Evolutionary conservation across 192 early-diverging fungal species (phyloP).

Genomic region (Coemansia sp.): DNA sequence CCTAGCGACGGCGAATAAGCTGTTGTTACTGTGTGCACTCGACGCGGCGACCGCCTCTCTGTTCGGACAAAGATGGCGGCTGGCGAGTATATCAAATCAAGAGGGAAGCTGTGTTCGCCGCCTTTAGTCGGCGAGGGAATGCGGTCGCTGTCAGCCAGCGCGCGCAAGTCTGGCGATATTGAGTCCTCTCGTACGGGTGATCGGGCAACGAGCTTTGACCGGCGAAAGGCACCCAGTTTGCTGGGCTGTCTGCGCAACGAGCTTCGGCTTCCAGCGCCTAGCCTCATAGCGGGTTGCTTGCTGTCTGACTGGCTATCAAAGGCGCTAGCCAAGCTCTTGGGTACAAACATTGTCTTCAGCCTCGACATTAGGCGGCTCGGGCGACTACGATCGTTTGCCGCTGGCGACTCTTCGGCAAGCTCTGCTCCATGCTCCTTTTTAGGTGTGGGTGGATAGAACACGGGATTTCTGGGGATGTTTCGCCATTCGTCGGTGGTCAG

Average conservation of each 20-base stretch:
- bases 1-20: conserved; percentile 7
- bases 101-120: not conserved
- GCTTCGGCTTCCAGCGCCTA: not conserved
- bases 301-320: not conserved
- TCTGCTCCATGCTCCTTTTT: not conserved
- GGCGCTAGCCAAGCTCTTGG: conserved; percentile 5
- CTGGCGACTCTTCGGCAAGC: conserved; percentile 2
- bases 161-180: conserved; percentile 33
- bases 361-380: conserved; percentile 25
- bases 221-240: conserved; percentile 15
- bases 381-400: conserved; percentile 2
- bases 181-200: conserved; percentile 43
- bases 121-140: not conserved
- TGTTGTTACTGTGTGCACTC: conserved; percentile 2
- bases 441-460: conserved; percentile 46
- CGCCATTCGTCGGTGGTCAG: not conserved
- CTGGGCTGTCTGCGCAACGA: not conserved
- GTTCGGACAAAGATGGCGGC: not conserved
- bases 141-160: conserved; percentile 30
- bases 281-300: not conserved
- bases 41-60: not conserved
- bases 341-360: conserved; percentile 29
- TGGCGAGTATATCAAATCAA: not conserved
- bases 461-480: conserved; percentile 38
- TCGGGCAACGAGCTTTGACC: conserved; percentile 32